These are phyloP conservation scores for Kluyveromyces siamensis DNA, from an alignment of 805 yeast genomes.

Conservation along the genomic window DNA sequence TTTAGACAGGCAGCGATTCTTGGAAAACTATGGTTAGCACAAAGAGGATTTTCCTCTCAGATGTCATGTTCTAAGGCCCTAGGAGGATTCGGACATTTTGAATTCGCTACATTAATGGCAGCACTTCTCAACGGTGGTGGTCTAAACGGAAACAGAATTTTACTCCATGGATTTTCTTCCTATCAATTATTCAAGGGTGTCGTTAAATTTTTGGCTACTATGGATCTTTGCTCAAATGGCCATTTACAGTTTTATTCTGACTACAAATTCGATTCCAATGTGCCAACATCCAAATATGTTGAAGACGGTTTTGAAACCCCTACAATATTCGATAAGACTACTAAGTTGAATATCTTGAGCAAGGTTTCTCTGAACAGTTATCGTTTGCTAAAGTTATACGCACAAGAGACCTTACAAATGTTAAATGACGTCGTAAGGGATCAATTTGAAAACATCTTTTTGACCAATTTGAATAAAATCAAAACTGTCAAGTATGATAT, in stretches of 20 bases:
- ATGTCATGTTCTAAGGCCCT: constrained; percentile 41
- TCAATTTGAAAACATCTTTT: constrained; percentile 69
- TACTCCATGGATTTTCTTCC: constrained; percentile 82
- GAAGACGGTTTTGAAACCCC: constrained; percentile 62
- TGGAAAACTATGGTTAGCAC: constrained; percentile 85
- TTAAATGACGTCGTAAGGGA: constrained; percentile 76
- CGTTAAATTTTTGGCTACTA: constrained; percentile 69
- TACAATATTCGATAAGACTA: constrained; percentile 63
- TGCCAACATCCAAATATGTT: constrained; percentile 30
- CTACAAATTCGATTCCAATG: constrained; percentile 15
- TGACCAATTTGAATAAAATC: constrained; percentile 45
- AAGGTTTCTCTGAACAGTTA: constrained; percentile 69
- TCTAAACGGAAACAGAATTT: constrained; percentile 58
- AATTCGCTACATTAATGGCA: constrained; percentile 74
- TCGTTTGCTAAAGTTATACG: constrained; percentile 50
- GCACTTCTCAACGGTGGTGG: constrained; percentile 82
- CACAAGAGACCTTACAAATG: constrained; percentile 55
- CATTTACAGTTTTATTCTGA: constrained; percentile 57
- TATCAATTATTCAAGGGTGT: constrained; percentile 91
- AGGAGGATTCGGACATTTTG: constrained; percentile 88
- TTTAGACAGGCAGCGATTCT: constrained; percentile 81
- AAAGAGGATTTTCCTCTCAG: constrained; percentile 67
- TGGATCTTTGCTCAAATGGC: constrained; percentile 57
- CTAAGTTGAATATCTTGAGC: constrained; percentile 73
- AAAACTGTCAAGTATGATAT: constrained; percentile 60